These are phyloP conservation scores for Syzygium jambos DNA, from an alignment of 345 rosid species.

Conservation along the genomic window DNA sequence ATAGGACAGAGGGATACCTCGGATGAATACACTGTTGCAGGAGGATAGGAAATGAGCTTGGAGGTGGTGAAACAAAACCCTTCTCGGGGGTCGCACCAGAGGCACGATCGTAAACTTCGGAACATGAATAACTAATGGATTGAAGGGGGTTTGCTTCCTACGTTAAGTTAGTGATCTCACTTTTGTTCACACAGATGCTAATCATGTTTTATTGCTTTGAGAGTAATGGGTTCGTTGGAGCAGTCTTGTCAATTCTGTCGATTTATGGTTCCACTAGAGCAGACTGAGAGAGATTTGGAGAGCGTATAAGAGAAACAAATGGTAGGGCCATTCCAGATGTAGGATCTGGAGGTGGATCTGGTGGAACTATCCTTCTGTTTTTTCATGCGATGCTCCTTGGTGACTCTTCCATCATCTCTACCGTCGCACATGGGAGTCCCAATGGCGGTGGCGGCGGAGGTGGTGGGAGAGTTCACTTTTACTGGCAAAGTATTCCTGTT, in stretches of 20 bases:
- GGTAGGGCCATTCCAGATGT: conserved; percentile 19
- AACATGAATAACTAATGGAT: too few relatives aligned
- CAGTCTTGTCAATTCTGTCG: conserved; percentile 73
- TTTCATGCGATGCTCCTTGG: conserved; percentile 43
- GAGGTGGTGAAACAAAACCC: too few relatives aligned
- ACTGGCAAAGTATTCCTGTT: conserved; percentile 70
- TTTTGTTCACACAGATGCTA: background rate
- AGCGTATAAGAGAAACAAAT: conserved; percentile 23
- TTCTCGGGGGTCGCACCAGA: too few relatives aligned
- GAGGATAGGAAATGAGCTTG: too few relatives aligned
- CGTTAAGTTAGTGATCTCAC: background rate
- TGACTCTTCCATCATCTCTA: conserved; percentile 45
- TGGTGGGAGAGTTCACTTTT: conserved; percentile 92
- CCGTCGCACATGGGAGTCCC: conserved; percentile 66
- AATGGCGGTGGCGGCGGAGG: conserved; percentile 91
- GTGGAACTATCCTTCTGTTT: conserved; percentile 85
- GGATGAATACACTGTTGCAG: too few relatives aligned
- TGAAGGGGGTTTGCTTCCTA: too few relatives aligned
- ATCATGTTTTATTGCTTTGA: conserved; percentile 7
- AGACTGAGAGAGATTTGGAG: conserved; percentile 75
- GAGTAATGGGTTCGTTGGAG: conserved; percentile 92
- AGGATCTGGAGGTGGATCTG: conserved; percentile 95
- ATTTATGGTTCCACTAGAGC: conserved; percentile 68
- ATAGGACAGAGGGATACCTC: too few relatives aligned
- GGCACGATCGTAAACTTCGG: too few relatives aligned